Conservation (phyloP, 2,329 filamentous ascomycete species). For the Parastagonospora nodorum region DNA sequence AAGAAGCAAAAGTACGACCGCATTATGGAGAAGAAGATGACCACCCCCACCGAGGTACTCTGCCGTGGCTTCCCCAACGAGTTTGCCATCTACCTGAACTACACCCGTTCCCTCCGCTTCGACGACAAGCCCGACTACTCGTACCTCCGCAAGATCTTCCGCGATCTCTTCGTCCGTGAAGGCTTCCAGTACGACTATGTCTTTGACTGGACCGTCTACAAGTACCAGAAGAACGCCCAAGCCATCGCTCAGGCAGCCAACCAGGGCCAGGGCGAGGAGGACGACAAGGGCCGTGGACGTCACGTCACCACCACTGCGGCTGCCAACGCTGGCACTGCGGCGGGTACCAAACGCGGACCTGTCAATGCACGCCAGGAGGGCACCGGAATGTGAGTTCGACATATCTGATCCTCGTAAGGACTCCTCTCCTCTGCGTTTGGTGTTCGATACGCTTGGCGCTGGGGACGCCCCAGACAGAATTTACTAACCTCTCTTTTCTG, state of each 20-base stretch:
- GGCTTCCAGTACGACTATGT: constrained; percentile 99
- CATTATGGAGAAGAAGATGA: constrained; percentile 99
- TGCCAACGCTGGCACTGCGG: constrained; percentile 66
- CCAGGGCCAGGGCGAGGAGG: constrained; percentile 68
- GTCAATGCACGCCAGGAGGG: constrained; percentile 82
- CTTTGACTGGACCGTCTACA: constrained; percentile 99
- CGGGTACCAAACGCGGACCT: constrained; percentile 71
- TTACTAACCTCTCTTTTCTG: constrained; percentile 51
- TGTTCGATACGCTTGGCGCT: constrained; percentile 76
- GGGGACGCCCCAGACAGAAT: constrained; percentile 59
- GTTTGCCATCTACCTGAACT: constrained; percentile 99
- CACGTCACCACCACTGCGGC: constrained; percentile 65
- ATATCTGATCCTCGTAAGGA: constrained; percentile 84
- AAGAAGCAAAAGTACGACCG: constrained; percentile 99
- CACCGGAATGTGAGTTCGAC: constrained; percentile 94
- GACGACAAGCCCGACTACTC: constrained; percentile 99
- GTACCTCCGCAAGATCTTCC: constrained; percentile 99
- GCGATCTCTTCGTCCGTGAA: constrained; percentile 96
- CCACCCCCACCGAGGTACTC: constrained; percentile 95
- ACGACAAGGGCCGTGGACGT: constrained; percentile 72
- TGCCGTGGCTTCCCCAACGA: constrained; percentile 99
- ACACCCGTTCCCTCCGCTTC: constrained; percentile 96
- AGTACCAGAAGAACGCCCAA: constrained; percentile 99
- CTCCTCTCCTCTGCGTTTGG: constrained; percentile 83
- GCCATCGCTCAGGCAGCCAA: constrained; percentile 84